These are phyloP conservation scores for Fusarium sp. DNA, from an alignment of 2,329 filamentous ascomycete genomes.

Conservation along the genomic window DNA sequence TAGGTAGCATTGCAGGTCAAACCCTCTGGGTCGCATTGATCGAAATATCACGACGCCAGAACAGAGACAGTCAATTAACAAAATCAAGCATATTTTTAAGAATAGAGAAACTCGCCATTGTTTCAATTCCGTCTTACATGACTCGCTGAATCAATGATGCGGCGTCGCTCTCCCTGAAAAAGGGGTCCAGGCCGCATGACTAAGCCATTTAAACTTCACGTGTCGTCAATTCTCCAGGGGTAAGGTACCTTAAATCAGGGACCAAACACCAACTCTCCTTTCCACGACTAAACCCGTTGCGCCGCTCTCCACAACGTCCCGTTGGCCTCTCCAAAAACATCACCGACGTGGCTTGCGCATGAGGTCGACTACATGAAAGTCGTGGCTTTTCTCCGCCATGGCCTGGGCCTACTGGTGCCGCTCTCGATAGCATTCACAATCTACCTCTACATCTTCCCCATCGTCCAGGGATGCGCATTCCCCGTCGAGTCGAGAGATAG, in stretches of 20 bases:
- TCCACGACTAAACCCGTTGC: slow-evolving; percentile 6
- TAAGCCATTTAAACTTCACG: slow-evolving; percentile 31
- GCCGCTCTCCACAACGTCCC: slow-evolving; percentile 13
- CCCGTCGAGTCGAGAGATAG: slow-evolving; percentile 59
- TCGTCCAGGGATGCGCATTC: slow-evolving; percentile 83
- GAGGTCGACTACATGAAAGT: slow-evolving; percentile 59
- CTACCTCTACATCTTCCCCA: slow-evolving; percentile 88
- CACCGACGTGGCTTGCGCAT: slow-evolving; percentile 42
- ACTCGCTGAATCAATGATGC: neutral
- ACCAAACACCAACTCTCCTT: slow-evolving; percentile 19
- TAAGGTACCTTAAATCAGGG: neutral
- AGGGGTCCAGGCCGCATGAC: slow-evolving; percentile 23
- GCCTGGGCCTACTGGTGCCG: slow-evolving; percentile 62
- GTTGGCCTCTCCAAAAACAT: slow-evolving; percentile 4
- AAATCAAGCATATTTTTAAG: neutral
- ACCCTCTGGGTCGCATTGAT: neutral
- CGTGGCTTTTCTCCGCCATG: slow-evolving; percentile 63
- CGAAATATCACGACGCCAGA: neutral
- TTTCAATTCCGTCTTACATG: neutral
- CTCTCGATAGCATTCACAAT: slow-evolving; percentile 73
- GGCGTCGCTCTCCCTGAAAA: slow-evolving; percentile 4
- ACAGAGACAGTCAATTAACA: too few relatives aligned
- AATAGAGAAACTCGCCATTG: neutral
- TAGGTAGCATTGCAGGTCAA: neutral
- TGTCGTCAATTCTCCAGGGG: slow-evolving; percentile 23